Percentiles rank a stretch among this genome's conserved stretches.
Evolutionary conservation across 1,284 basidiomycete genomes (phyloP).

Genomic region (Peniophora sp.): DNA sequence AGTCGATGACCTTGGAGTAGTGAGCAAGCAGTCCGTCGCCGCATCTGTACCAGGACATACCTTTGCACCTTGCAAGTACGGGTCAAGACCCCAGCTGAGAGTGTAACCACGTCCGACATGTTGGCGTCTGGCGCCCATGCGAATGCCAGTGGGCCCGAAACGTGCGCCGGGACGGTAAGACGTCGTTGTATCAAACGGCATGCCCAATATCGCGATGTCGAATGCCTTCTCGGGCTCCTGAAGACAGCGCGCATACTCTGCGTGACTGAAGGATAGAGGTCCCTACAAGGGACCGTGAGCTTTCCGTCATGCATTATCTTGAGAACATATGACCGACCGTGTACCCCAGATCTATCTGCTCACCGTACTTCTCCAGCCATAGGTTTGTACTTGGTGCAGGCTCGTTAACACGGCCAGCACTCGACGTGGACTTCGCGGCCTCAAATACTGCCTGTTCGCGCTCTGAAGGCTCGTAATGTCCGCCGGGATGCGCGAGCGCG

Average conservation of each 20-base stretch:
- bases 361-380: conserved; percentile 65
- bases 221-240: conserved; percentile 48
- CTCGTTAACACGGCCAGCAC: too few species aligned
- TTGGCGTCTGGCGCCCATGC: conserved; percentile 68
- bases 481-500: too few species aligned
- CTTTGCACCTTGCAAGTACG: conserved; percentile 49
- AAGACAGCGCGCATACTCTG: conserved; percentile 63
- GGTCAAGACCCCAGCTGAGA: conserved; percentile 60
- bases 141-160: conserved; percentile 77
- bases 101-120: conserved; percentile 50
- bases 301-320: too few species aligned
- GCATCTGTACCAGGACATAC: too few species aligned
- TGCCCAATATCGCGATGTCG: conserved; percentile 72
- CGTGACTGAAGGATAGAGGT: conserved; percentile 66
- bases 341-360: conserved; percentile 62
- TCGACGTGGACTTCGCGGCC: too few species aligned
- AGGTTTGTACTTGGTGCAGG: conserved; percentile 7
- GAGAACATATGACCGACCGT: too few species aligned
- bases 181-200: conserved; percentile 76
- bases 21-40: too few species aligned
- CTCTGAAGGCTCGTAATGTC: too few species aligned
- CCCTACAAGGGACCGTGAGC: too few species aligned
- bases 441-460: too few species aligned
- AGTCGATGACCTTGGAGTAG: conserved; percentile 71
- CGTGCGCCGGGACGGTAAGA: conserved; percentile 69